These are phyloP conservation scores for Solanum medicagineum DNA, from an alignment of 257 asterid species.

Conservation along the genomic window DNA sequence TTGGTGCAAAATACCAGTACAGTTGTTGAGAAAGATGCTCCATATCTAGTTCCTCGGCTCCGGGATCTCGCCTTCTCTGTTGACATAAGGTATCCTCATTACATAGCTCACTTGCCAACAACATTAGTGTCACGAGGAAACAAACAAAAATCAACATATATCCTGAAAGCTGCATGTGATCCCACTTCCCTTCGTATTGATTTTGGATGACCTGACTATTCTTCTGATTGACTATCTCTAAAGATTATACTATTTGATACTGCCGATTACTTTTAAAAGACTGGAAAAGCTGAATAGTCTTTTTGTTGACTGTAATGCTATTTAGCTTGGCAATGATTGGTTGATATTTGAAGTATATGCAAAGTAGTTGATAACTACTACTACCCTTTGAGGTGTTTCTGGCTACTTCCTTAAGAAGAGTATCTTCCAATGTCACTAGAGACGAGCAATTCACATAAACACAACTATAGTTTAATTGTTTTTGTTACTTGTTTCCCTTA, in stretches of 20 bases:
- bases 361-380: not conserved
- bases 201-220: not conserved
- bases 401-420: not conserved
- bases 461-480: not conserved
- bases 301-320: not conserved
- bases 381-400: not conserved
- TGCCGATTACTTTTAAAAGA: too few relatives aligned
- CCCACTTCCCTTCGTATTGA: not conserved
- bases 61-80: conserved; percentile 97
- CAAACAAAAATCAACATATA: not conserved
- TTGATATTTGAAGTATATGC: not conserved
- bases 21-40: conserved; percentile 64
- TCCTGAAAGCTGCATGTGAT: not conserved
- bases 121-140: not conserved
- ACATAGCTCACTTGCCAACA: not conserved
- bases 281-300: not conserved
- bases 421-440: not conserved
- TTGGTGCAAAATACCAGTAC: conserved; percentile 45
- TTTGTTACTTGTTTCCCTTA: not conserved
- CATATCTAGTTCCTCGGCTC: conserved; percentile 75
- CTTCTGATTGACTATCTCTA: not conserved
- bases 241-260: not conserved
- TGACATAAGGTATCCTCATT: conserved; percentile 45
- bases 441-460: not conserved
- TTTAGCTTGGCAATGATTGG: not conserved